phyloP scores from a whole-genome alignment of 2,329 filamentous ascomycete species.

The Aureobasidium sp. region DNA sequence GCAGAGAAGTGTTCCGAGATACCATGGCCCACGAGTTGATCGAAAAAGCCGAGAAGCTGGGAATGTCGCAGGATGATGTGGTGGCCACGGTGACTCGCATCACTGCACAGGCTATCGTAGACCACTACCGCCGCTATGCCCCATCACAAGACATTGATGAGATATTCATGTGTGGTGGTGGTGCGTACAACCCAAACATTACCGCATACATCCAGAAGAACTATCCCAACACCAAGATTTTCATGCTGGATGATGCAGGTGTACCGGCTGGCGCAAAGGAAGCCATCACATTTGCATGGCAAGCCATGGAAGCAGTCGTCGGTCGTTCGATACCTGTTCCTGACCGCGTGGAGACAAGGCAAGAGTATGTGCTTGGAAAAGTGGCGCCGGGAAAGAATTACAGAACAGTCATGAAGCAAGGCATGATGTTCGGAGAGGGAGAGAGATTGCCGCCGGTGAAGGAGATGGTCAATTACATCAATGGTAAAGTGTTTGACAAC shows the following conservation, averaged over 20 bases:
- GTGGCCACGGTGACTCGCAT: conserved; percentile 55
- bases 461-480: conserved; percentile 45
- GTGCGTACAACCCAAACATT: conserved; percentile 54
- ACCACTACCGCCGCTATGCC: conserved; percentile 44
- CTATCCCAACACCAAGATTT: conserved; percentile 44
- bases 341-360: conserved; percentile 46
- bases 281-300: conserved; percentile 54
- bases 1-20: conserved; percentile 54
- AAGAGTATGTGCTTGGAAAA: conserved; percentile 49
- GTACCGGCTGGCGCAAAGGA: conserved; percentile 54
- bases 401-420: conserved; percentile 46
- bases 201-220: conserved; percentile 44
- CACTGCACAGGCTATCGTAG: conserved; percentile 52
- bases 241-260: conserved; percentile 52
- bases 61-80: conserved; percentile 45
- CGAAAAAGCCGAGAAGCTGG: conserved; percentile 37
- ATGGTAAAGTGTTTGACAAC: conserved; percentile 44
- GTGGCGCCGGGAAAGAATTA: conserved; percentile 50
- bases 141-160: conserved; percentile 44
- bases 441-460: conserved; percentile 42
- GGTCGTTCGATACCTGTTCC: conserved; percentile 51
- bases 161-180: conserved; percentile 56
- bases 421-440: conserved; percentile 44
- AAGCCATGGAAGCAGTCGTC: conserved; percentile 53
- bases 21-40: conserved; percentile 49